Percentiles rank a stretch among this genome's conserved stretches.
phyloP scores from a whole-genome alignment of 495 filamentous ascomycete genomes.

The Annulohypoxylon maeteangense region DNA sequence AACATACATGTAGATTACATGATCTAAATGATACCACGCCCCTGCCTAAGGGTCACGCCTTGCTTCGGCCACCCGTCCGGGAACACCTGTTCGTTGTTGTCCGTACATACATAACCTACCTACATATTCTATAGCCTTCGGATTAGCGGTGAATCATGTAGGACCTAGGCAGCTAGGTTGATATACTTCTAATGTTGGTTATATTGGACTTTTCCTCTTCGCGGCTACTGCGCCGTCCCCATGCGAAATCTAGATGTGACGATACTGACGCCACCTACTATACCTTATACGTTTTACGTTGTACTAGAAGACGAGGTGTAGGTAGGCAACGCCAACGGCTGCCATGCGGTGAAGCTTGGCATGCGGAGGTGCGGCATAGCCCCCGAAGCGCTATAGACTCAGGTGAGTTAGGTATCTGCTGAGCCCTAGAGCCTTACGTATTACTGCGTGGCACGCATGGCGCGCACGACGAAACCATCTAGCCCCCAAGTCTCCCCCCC shows the following conservation, averaged over 20 bases:
- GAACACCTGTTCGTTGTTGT: slow-evolving; percentile 7
- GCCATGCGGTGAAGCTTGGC: slow-evolving; percentile 11
- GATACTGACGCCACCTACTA: not conserved
- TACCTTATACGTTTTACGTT: not conserved
- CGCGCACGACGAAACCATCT: slow-evolving; percentile 28
- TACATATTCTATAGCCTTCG: not conserved
- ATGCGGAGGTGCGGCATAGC: slow-evolving; percentile 14
- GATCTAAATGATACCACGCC: slow-evolving; percentile 26
- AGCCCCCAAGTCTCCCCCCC: slow-evolving; percentile 24
- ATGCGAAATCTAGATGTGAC: slow-evolving; percentile 8
- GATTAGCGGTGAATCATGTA: slow-evolving; percentile 25
- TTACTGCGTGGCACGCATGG: slow-evolving; percentile 17
- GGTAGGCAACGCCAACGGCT: slow-evolving; percentile 1
- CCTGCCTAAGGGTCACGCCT: slow-evolving; percentile 5
- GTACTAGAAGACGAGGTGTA: not conserved
- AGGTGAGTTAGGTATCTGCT: not conserved
- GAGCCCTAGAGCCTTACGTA: slow-evolving; percentile 8
- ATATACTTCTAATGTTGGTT: slow-evolving; percentile 26
- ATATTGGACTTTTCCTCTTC: slow-evolving; percentile 7
- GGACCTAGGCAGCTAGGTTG: not conserved
- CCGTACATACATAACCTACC: slow-evolving; percentile 3
- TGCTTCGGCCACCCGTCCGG: slow-evolving; percentile 12
- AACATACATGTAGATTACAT: slow-evolving; percentile 19
- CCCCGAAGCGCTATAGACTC: slow-evolving; percentile 7
- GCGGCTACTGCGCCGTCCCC: slow-evolving; percentile 12